These are phyloP conservation scores for Arbutus unedo DNA, from an alignment of 148 eudicot species.

Conservation along the genomic window DNA sequence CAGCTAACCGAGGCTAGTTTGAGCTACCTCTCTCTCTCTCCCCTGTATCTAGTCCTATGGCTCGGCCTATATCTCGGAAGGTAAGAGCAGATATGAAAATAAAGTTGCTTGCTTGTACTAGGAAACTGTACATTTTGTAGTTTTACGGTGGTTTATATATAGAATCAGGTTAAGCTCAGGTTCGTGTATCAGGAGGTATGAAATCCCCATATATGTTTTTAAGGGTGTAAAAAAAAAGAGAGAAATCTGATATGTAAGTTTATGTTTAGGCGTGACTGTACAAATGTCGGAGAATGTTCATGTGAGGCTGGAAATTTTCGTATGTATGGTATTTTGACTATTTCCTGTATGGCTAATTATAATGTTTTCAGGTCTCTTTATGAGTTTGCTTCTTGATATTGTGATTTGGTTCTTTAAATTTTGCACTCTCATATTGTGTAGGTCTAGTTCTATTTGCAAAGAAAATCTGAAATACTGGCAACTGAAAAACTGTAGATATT, in stretches of 20 bases:
- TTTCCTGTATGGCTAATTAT: neutral
- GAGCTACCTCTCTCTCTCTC: slow-evolving; percentile 23
- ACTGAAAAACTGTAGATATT: neutral
- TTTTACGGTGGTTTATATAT: slow-evolving; percentile 47
- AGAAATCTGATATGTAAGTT: slow-evolving; percentile 13
- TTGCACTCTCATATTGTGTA: neutral
- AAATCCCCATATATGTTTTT: slow-evolving; percentile 3
- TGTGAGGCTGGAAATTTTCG: slow-evolving; percentile 17
- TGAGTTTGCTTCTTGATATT: neutral
- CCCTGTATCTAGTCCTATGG: slow-evolving; percentile 19
- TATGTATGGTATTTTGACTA: slow-evolving; percentile 13
- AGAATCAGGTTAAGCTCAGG: slow-evolving; percentile 44
- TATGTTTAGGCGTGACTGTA: slow-evolving; percentile 25
- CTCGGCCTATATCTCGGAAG: slow-evolving; percentile 24
- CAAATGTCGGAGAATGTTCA: slow-evolving; percentile 18
- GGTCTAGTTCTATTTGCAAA: neutral
- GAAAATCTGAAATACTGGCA: neutral
- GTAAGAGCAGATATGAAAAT: slow-evolving; percentile 50
- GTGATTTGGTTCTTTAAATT: neutral
- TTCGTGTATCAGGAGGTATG: neutral
- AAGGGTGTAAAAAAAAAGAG: slow-evolving; percentile 23
- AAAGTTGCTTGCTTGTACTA: slow-evolving; percentile 29
- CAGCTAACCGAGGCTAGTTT: slow-evolving; percentile 66
- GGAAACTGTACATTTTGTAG: slow-evolving; percentile 84
- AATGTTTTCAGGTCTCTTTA: neutral